These are phyloP conservation scores for Dendrobium nobile DNA, from an alignment of 106 monocot species.

Conservation along the genomic window DNA sequence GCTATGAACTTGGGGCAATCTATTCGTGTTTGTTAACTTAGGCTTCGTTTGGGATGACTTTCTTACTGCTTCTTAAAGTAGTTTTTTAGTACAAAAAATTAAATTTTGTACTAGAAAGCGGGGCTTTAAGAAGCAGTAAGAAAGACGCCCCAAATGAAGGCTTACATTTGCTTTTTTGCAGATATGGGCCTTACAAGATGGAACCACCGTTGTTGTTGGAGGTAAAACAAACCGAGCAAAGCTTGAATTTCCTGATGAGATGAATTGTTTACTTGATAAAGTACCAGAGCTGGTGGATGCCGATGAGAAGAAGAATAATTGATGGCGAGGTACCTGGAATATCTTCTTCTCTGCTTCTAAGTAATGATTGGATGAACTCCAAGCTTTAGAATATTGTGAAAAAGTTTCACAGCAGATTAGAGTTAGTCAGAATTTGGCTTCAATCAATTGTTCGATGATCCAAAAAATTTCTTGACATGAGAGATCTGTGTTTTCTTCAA, in stretches of 20 bases:
- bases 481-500: not conserved
- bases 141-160: too few relatives aligned
- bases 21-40: not conserved
- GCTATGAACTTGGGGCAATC: not conserved
- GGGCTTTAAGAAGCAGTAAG: too few relatives aligned
- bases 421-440: not conserved
- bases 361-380: not conserved
- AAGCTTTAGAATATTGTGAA: not conserved
- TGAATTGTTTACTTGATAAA: slow-evolving; percentile 65
- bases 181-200: slow-evolving; percentile 99
- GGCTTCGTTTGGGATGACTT: too few relatives aligned
- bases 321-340: not conserved
- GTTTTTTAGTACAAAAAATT: too few relatives aligned
- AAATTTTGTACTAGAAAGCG: too few relatives aligned
- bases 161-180: slow-evolving; percentile 9
- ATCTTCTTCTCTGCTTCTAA: too few relatives aligned
- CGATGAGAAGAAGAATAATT: slow-evolving; percentile 12
- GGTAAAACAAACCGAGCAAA: slow-evolving; percentile 89
- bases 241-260: slow-evolving; percentile 85
- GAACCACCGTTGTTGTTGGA: slow-evolving; percentile 77
- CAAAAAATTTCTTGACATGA: not conserved
- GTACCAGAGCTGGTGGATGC: slow-evolving; percentile 64
- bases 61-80: too few relatives aligned
- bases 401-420: not conserved
- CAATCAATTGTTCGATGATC: too few relatives aligned